phyloP scores from a whole-genome alignment of 129 eudicot species.

The Mikania micrantha region DNA sequence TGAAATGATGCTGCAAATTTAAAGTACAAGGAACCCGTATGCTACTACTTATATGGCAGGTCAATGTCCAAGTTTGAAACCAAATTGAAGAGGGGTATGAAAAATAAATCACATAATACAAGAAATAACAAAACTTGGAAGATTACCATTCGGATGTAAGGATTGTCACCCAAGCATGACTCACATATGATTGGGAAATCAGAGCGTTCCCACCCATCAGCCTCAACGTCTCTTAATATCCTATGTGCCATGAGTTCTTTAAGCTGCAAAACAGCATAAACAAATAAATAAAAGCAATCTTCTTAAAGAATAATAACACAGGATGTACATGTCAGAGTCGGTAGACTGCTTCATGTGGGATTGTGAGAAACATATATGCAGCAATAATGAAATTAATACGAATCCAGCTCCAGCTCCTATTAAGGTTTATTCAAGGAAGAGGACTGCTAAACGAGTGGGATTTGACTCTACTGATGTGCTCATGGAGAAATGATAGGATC shows the following conservation, averaged over 20 bases:
- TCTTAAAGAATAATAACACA: not conserved
- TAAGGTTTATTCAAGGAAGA: no score
- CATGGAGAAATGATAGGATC: no score
- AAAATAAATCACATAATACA: not conserved
- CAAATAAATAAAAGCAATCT: not conserved
- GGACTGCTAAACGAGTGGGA: no score
- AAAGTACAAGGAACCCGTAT: not conserved
- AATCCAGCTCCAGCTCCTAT: no score
- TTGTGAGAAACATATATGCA: not conserved
- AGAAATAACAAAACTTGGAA: not conserved
- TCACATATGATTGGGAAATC: constrained; percentile 84
- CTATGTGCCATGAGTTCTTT: constrained; percentile 65
- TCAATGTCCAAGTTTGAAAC: not conserved
- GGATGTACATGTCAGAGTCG: not conserved
- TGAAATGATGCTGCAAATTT: not conserved
- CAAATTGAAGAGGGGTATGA: not conserved
- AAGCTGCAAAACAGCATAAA: not conserved
- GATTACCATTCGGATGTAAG: constrained; percentile 78
- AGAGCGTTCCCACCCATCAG: constrained; percentile 92
- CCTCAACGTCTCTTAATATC: constrained; percentile 64
- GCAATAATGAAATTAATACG: no score
- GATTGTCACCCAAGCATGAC: constrained; percentile 86
- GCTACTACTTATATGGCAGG: not conserved
- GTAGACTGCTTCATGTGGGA: not conserved
- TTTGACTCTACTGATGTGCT: no score